Base-by-base conservation (phyloP, 176 grass and related monocot species). In the Thinopyrum elongatum region DNA sequence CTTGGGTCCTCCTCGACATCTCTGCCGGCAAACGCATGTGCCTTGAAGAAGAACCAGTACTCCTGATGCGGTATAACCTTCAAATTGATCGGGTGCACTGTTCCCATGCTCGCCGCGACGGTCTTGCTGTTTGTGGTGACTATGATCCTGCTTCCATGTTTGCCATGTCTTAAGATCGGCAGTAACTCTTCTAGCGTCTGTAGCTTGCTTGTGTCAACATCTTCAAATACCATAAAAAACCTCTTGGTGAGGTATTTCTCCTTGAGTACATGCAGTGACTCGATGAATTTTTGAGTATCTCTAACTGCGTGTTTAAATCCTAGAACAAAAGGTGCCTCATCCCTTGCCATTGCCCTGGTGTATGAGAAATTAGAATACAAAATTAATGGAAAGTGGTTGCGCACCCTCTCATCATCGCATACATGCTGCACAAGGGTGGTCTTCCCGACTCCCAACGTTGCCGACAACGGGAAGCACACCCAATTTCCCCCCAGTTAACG, bases 81-180 rank as follows among this genome's bases (percentile, higher is more conserved):
- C 55, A 58, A 7, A 58, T 7, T n/a, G 55, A 58, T 3, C 55
- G 55, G 7, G 19, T 58, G 55, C 55, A 58, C 55, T 0, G 55
- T 58, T 58, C 21, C 55, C 55, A 58, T 22, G 55, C 55, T 58
- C 55, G 21, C 55, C 0, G 19, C 21, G 21, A 58, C 7, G 21
- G 19, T 7, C 55, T 2, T 58, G 55, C 55, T 58, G 21, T 58
- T 58, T 22, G 55, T 22, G 55, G 55, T 58, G 21, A 58, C 9
- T 9, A 86, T 64, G 3, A 86, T 13, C 77, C 80, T 80, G 77
- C 85, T 86, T 9, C 66, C 85, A 29, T 35, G 22, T 17, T 11
- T 23, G 1, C 53, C 65, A 2, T 57, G 4, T 5, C 22, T 22
- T 38, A 80, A 15, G 15, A 6, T 51, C 2, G 7, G 38, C 55